Evolutionary conservation across 2,329 filamentous ascomycete species (phyloP), one percentile per base, ranked within the genome.

Genomic region (Monosporascus sp.): DNA sequence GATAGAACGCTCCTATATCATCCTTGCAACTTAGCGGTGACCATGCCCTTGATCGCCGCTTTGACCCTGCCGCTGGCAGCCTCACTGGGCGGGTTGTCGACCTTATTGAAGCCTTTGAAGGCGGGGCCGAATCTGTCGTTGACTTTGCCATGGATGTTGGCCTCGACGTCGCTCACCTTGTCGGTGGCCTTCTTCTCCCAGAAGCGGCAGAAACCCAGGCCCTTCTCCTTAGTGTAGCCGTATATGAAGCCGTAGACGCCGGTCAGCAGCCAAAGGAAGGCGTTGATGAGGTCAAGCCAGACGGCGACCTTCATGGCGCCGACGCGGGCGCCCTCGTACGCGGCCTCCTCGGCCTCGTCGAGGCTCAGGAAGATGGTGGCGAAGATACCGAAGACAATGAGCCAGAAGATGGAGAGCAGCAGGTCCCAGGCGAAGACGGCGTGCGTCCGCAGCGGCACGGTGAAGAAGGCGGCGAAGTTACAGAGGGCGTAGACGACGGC

Each of bases 331-430:
- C 73, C 74, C 65, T 78, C 43, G 43, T 26, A 46, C 22, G 11
- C 6, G 43, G 17, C 22, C 43, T 24, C 22, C 11, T 43, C 40
- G n/a, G 19, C 78, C 52, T 77, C 77, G 56, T 83, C 70, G 49
- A 81, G 77, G 37, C 76, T 68, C 54, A 91, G 81, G 70, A 87
- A 91, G 72, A 89, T 83, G 55, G 77, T 80, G 16, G 84, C 88
- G 60, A 91, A 91, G 55, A 88, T 79, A 27, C 86, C 88, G 65
- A 91, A 90, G 3, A 87, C 75, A 16, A 83, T 78, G 56, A 88
- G 73, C 83, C 86, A 91, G 2, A 70, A 60, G 31, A 78, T 43
- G 59, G 73, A 76, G 4, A 79, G 68, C 9, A 66, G 55, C 20
- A 73, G 55, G 48, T 79, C 76, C 72, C 73, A 77, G 16, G 67